A percentile compares a stretch with the other conserved stretches of the same genome.
Conservation (phyloP, 176 grass and related monocot genomes). For the Musa troglodytarum region DNA sequence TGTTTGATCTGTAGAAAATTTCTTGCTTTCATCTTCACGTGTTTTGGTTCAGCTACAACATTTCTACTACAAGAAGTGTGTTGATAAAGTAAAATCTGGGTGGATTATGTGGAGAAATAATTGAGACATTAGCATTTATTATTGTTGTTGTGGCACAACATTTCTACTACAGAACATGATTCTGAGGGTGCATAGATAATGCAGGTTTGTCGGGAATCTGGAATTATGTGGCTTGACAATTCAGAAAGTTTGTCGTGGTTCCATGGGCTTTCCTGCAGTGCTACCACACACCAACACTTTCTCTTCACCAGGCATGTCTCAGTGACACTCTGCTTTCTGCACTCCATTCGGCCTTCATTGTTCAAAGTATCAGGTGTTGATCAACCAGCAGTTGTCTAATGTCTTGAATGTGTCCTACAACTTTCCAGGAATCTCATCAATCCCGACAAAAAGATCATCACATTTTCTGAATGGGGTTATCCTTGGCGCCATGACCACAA, state of each 20-base stretch:
- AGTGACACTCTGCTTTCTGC: not conserved
- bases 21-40: not conserved
- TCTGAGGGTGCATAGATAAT: not conserved
- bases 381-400: not conserved
- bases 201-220: constrained; percentile 83
- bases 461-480: constrained; percentile 89
- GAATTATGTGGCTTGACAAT: constrained; percentile 80
- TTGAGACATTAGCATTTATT: no score
- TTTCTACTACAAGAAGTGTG: not conserved
- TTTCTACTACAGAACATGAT: no score
- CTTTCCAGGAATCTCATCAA: constrained; percentile 45
- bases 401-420: not conserved
- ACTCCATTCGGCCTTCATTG: not conserved
- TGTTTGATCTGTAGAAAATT: not conserved
- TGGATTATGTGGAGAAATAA: no score
- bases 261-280: constrained; percentile 81
- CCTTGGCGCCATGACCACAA: constrained; percentile 93
- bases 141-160: no score
- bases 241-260: constrained; percentile 65
- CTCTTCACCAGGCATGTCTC: constrained; percentile 51
- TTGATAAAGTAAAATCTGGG: no score
- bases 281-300: constrained; percentile 52
- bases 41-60: not conserved
- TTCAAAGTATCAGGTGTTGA: not conserved
- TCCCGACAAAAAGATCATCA: constrained; percentile 47